Base-by-base conservation (phyloP, 2,329 filamentous ascomycete species). In the Aureobasidium sp. region DNA sequence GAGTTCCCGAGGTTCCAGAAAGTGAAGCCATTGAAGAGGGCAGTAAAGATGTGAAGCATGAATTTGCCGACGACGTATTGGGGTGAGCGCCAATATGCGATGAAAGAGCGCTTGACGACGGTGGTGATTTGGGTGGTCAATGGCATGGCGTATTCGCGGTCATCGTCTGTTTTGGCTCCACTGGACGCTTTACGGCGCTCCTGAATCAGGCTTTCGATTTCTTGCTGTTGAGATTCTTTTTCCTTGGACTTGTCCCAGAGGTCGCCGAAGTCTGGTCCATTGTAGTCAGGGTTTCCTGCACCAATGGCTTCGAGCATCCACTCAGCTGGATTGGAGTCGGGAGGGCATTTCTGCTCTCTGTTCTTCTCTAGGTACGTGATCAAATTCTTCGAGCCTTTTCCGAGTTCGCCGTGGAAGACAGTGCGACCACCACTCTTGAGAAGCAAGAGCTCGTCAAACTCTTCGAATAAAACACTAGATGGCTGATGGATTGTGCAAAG, bases 31-130 rank as follows among this genome's bases (percentile, higher is more conserved):
- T 86, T 90, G 75, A 91, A 94, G 16, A 95, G 74, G 16, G 89
- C 81, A 0, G 89, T 94, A 68, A 94, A 93, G 49, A 89, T 83
- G 64, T 82, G 86, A n/a, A 91, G 81, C 4, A 76, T 71, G 1
- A 77, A 66, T 74, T 93, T 93, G 63, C 86, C 83, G 71, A 90
- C 91, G 66, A 94, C 88, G 66, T 95, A 95, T 71, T 94, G 90
- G 30, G 87, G 87, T 2, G 85, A 87, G 37, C 90, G 79, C 88
- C 88, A 95, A 74, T 87, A 91, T 0, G 86, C 79, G 3, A 88
- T 73, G 66, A 89, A 86, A 59, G 84, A 88, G 54, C 90, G 83
- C 55, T 72, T 75, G 60, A 82, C 78, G 25, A 95, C 88, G 2
- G 86, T 70, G 68, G 81, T 84, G 67, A 94, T 79, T 74, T 95